These are phyloP conservation scores for Cryomyces minteri DNA, from an alignment of 495 filamentous ascomycete species.

Conservation along the genomic window DNA sequence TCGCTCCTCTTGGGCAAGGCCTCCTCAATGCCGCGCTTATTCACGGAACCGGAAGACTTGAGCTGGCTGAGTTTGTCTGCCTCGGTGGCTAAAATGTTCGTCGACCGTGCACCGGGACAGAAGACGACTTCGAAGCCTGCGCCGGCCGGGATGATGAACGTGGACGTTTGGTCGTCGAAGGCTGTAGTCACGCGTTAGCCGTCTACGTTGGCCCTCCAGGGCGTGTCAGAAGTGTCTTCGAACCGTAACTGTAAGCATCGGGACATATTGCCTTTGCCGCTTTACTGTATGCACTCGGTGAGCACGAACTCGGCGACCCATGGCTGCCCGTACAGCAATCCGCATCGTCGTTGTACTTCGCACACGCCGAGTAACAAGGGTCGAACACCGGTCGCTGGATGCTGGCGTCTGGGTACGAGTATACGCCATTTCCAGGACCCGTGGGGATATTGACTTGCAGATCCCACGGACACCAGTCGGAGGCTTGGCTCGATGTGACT, in stretches of 20 bases:
- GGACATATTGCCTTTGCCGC: constrained; percentile 56
- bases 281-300: constrained; percentile 40
- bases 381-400: constrained; percentile 48
- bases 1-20: too few relatives aligned
- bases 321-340: constrained; percentile 57
- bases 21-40: too few relatives aligned
- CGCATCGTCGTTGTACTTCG: constrained; percentile 31
- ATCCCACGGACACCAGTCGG: constrained; percentile 63
- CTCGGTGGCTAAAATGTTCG: constrained; percentile 38
- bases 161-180: constrained; percentile 55
- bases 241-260: constrained; percentile 59
- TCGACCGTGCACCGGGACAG: constrained; percentile 51
- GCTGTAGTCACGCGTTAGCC: constrained; percentile 18
- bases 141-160: constrained; percentile 56
- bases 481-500: constrained; percentile 28
- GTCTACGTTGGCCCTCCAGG: background rate
- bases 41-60: constrained; percentile 2
- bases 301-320: constrained; percentile 35
- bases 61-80: constrained; percentile 8
- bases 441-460: constrained; percentile 43
- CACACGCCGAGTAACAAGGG: constrained; percentile 54
- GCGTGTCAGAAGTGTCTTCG: background rate
- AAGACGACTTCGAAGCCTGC: constrained; percentile 61
- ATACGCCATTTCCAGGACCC: constrained; percentile 47
- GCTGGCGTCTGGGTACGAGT: constrained; percentile 54